These are phyloP conservation scores for Penicillium hordei DNA, from an alignment of 2,329 filamentous ascomycete genomes.

Conservation along the genomic window DNA sequence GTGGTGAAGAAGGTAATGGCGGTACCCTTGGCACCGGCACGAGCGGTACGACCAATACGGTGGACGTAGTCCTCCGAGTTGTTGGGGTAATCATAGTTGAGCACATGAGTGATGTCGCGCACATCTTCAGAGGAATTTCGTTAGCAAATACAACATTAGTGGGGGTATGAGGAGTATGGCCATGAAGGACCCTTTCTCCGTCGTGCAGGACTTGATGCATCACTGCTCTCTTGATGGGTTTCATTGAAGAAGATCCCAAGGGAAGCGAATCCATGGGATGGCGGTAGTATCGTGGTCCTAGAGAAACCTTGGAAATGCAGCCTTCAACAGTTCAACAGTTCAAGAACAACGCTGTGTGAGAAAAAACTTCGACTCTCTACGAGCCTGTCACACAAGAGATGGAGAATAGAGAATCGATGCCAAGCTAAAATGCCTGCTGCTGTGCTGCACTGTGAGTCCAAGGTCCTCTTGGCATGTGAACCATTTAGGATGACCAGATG, in stretches of 20 bases:
- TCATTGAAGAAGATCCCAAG: constrained; percentile 43
- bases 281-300: constrained; percentile 61
- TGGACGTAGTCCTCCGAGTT: constrained; percentile 73
- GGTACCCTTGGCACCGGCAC: constrained; percentile 83
- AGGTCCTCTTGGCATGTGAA: constrained; percentile 80
- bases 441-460: constrained; percentile 76
- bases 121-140: constrained; percentile 77
- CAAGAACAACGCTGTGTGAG: constrained; percentile 46
- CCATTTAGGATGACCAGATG: constrained; percentile 71
- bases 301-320: constrained; percentile 68
- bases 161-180: constrained; percentile 41
- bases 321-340: constrained; percentile 79
- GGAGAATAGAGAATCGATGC: constrained; percentile 63
- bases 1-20: constrained; percentile 98
- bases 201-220: constrained; percentile 62
- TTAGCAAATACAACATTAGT: constrained; percentile 69
- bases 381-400: constrained; percentile 62
- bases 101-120: constrained; percentile 99
- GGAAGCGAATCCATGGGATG: constrained; percentile 52
- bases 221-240: constrained; percentile 57
- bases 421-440: constrained; percentile 61
- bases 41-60: constrained; percentile 67
- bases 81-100: constrained; percentile 99
- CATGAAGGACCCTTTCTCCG: constrained; percentile 54
- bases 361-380: constrained; percentile 77